phyloP scores from a whole-genome alignment of 108 stramenopile genomes.

The Schizochytrium sp. region DNA sequence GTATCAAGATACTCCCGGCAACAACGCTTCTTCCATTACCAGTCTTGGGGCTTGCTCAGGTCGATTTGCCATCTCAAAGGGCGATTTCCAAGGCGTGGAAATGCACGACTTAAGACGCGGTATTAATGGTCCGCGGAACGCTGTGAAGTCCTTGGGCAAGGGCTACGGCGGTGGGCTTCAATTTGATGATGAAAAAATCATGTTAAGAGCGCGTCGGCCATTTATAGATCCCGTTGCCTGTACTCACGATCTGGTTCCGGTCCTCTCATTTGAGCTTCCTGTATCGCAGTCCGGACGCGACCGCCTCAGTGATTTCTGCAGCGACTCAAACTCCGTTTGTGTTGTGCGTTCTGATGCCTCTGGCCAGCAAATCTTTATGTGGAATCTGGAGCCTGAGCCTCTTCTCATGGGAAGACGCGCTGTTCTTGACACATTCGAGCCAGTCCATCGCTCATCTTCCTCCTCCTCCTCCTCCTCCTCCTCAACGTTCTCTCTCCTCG shows the following conservation, averaged over 20 bases:
- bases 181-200: not conserved
- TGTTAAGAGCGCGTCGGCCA: not conserved
- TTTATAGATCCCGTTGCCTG: not conserved
- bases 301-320: not conserved
- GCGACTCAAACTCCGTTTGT: not conserved
- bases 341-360: not conserved
- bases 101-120: not conserved
- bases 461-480: no score
- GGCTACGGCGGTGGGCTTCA: not conserved
- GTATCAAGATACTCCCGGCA: not conserved
- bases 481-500: not conserved
- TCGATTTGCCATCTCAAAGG: constrained; percentile 7
- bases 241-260: not conserved
- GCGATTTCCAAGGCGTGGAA: not conserved
- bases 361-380: not conserved
- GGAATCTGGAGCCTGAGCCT: not conserved
- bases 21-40: not conserved
- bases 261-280: not conserved
- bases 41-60: not conserved
- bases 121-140: not conserved
- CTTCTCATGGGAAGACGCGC: no score
- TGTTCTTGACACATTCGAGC: no score
- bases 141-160: not conserved
- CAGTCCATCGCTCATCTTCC: no score
- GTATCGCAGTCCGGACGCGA: not conserved